A percentile compares a stretch with the other conserved stretches of the same genome.
These are phyloP conservation scores for Helicostylum pulchrum DNA, from an alignment of 192 early-diverging fungal species.

Conservation along the genomic window DNA sequence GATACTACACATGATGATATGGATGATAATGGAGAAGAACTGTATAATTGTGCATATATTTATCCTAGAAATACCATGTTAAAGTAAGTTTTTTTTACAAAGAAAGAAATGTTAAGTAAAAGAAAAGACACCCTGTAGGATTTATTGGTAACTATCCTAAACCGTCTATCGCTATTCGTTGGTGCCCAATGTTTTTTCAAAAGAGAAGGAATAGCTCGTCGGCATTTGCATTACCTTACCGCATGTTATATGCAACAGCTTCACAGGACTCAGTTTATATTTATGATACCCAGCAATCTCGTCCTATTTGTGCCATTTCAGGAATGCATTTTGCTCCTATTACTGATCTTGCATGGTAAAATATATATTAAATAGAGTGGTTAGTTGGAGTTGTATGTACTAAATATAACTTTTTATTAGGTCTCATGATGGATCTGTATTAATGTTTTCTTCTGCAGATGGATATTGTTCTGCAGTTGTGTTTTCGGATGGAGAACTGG, in stretches of 20 bases:
- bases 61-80: slow-evolving; percentile 61
- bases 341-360: slow-evolving; percentile 85
- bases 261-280: slow-evolving; percentile 79
- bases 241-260: slow-evolving; percentile 83
- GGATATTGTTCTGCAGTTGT: slow-evolving; percentile 82
- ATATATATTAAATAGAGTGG: not conserved
- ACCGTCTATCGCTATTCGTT: slow-evolving; percentile 76
- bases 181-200: slow-evolving; percentile 58
- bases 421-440: slow-evolving; percentile 66
- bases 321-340: slow-evolving; percentile 88
- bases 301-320: slow-evolving; percentile 68
- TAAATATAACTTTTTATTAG: slow-evolving; percentile 26
- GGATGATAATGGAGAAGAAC: slow-evolving; percentile 25
- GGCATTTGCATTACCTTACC: slow-evolving; percentile 56
- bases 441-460: slow-evolving; percentile 80
- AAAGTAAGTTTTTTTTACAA: slow-evolving; percentile 44
- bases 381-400: too few species aligned
- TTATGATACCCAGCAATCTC: slow-evolving; percentile 79
- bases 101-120: too few species aligned
- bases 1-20: slow-evolving; percentile 23
- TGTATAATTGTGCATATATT: slow-evolving; percentile 61
- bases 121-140: slow-evolving; percentile 60
- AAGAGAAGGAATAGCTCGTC: slow-evolving; percentile 24
- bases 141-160: slow-evolving; percentile 68
- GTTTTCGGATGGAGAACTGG: slow-evolving; percentile 69